Evolutionary conservation across 2,329 filamentous ascomycete species (phyloP), one percentile per base, ranked within the genome.

Genomic region (Fusarium sp.): DNA sequence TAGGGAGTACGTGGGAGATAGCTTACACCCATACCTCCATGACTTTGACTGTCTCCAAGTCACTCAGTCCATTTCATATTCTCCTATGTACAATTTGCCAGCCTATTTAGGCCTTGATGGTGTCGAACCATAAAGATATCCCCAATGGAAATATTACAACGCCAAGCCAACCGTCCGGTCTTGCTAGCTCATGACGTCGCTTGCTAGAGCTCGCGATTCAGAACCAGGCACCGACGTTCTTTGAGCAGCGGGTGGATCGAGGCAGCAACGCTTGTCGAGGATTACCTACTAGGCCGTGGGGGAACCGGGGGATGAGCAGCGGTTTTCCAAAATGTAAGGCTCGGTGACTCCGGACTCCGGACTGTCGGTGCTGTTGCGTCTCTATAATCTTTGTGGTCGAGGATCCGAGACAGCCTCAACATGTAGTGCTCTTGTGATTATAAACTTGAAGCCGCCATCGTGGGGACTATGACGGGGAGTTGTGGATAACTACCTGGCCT

Each of bases 261-360:
- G 28, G 38, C 13, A n/a, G 26, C 24, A 41, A 53, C n/a, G 44
- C 33, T 13, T 39, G 70, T 54, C 56, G 58, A 70, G 70, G 26
- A 68, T 55, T 14, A n/a, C 28, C 50, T 14, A n/a, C 28, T 9
- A 36, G 35, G 12, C 39, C 41, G 20, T 54, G 63, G 56, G 41
- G 41, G 28, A 24, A 13, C 26, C n/a, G 20, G 39, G 24, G 18
- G 15, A 22, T 15, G 20, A n/a, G 31, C 22, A 50, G 31, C 16
- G 53, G n/a, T 28, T 28, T n/a, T 33, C 6, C 26, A 10, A 28
- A 31, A n/a, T 22, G 45, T 22, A 50, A 20, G 41, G 54, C 31
- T 72, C 65, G 56, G 65, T 72, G 56, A n/a, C 62, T 51, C 70
- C 65, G 70, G 56, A n/a, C 62, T 51, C 70, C 65, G 70, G 61